Conservation (phyloP, 345 rosid genomes). For the Eucalyptus melliodora region DNA sequence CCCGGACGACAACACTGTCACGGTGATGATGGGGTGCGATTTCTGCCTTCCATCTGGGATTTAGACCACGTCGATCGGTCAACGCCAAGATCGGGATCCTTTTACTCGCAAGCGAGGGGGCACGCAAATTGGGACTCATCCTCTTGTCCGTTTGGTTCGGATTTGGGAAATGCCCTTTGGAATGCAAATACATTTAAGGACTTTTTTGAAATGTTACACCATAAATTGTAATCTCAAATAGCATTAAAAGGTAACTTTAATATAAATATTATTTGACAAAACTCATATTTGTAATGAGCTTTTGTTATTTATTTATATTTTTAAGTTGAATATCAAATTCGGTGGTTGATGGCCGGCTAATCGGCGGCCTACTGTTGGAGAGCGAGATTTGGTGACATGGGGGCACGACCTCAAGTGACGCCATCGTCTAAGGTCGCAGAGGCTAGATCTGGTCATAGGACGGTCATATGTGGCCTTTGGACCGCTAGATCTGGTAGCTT, state of each 20-base stretch:
- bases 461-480: too few relatives aligned
- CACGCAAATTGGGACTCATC: background rate
- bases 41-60: background rate
- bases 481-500: fast-evolving
- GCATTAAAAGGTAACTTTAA: too few relatives aligned
- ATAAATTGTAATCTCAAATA: too few relatives aligned
- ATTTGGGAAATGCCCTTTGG: too few relatives aligned
- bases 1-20: background rate
- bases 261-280: fast-evolving
- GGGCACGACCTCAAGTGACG: fast-evolving
- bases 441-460: fast-evolving
- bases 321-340: too few relatives aligned
- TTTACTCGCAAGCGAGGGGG: background rate
- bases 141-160: too few relatives aligned
- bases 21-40: background rate
- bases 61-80: background rate
- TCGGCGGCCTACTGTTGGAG: fast-evolving
- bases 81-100: background rate
- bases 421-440: fast-evolving
- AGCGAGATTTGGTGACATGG: fast-evolving
- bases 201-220: fast-evolving
- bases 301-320: too few relatives aligned
- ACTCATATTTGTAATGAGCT: fast-evolving
- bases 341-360: fast-evolving
- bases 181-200: too few relatives aligned